These are phyloP conservation scores for Castanopsis chinensis DNA, from an alignment of 306 rosid genomes.

Conservation along the genomic window DNA sequence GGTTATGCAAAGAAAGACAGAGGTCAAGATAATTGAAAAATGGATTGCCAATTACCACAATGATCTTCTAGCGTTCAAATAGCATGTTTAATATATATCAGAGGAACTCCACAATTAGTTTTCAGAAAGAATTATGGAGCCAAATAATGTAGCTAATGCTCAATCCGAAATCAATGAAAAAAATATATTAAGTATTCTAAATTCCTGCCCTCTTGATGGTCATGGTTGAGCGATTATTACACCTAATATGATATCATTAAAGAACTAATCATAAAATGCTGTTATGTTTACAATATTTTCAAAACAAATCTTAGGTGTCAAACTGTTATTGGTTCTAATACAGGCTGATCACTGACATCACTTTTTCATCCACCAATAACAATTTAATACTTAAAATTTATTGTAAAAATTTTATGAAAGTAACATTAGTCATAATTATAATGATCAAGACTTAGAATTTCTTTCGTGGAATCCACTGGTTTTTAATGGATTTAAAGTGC, in stretches of 20 bases:
- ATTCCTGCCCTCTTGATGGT: not conserved
- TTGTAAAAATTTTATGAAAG: too few relatives aligned
- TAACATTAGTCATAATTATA: not conserved
- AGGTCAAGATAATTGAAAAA: constrained; percentile 28
- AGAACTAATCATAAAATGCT: not conserved
- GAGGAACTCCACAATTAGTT: not conserved
- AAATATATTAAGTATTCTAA: not conserved
- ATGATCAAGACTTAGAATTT: not conserved
- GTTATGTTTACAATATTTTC: too few relatives aligned
- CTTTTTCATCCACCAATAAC: too few relatives aligned
- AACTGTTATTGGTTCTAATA: too few relatives aligned
- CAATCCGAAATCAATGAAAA: not conserved
- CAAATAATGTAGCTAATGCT: not conserved
- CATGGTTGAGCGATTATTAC: not conserved
- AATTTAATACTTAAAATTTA: too few relatives aligned
- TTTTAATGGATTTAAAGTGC: not conserved
- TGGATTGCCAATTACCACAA: constrained; percentile 43
- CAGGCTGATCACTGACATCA: accelerated
- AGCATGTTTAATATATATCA: not conserved
- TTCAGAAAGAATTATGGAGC: not conserved
- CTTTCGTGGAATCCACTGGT: constrained; percentile 32
- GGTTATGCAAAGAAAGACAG: constrained; percentile 36
- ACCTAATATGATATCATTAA: not conserved
- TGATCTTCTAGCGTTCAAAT: constrained; percentile 27
- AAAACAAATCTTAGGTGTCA: too few relatives aligned